Conservation (phyloP, 441 rosid genomes). For the Gossypium aridum region DNA sequence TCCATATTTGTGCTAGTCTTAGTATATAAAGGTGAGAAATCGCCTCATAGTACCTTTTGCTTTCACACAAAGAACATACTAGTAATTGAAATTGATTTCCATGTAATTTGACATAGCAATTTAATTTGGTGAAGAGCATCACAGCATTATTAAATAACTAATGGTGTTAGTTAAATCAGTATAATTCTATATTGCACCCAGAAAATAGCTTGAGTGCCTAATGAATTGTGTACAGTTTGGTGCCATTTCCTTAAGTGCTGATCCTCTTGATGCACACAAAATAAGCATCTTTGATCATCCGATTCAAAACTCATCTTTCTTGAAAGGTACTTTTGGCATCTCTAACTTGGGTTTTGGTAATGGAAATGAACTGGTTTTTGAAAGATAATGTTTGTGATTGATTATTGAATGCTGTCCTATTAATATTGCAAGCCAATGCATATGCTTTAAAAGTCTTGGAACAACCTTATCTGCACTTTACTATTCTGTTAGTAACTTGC, state of each 20-base stretch:
- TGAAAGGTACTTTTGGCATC: not conserved
- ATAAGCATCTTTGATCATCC: not conserved
- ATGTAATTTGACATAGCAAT: not conserved
- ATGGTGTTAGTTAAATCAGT: not conserved
- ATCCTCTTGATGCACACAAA: not conserved
- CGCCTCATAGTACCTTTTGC: not conserved
- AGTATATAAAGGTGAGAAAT: not conserved
- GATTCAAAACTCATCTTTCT: not conserved
- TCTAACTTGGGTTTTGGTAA: not conserved
- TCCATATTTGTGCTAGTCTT: not conserved
- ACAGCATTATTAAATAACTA: not conserved
- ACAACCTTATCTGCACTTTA: not conserved
- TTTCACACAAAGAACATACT: not conserved
- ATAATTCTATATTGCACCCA: not conserved
- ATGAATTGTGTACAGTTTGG: not conserved
- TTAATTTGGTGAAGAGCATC: not conserved
- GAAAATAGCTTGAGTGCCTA: not conserved
- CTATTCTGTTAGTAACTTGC: not conserved
- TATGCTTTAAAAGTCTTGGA: conserved; percentile 2
- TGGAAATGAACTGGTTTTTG: not conserved
- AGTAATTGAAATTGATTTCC: not conserved
- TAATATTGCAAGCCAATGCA: not conserved
- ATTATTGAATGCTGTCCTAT: not conserved
- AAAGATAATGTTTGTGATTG: not conserved
- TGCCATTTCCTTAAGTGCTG: not conserved